phyloP scores from a whole-genome alignment of 768 basidiomycete genomes.

The Hypholoma sublateritium region DNA sequence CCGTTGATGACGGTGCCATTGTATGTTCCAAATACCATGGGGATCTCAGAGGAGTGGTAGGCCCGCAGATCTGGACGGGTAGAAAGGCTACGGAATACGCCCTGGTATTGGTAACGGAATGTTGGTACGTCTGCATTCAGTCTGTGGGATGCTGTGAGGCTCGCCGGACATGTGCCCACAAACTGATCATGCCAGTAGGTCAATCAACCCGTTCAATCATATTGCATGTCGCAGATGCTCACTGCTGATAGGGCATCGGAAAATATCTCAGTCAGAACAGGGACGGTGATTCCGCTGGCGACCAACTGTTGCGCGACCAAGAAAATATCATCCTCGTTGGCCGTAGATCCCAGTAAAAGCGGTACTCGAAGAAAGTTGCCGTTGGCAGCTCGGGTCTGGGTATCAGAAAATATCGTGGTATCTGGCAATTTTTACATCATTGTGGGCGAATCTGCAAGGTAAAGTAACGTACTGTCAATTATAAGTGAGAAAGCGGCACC shows the following conservation, averaged over 20 bases:
- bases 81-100: conserved; percentile 34
- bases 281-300: conserved; percentile 23
- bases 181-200: conserved; percentile 9
- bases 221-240: no score
- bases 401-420: conserved; percentile 31
- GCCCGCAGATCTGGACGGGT: conserved; percentile 31
- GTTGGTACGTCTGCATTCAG: conserved; percentile 23
- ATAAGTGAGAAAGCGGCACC: conserved; percentile 26
- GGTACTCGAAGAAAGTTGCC: conserved; percentile 29
- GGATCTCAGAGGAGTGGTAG: conserved; percentile 38
- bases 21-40: conserved; percentile 37
- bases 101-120: conserved; percentile 29
- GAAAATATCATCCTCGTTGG: conserved; percentile 33
- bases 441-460: not conserved
- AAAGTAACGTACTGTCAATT: conserved; percentile 25
- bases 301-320: conserved; percentile 25
- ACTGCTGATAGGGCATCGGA: conserved; percentile 13
- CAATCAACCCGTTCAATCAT: no score
- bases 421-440: conserved; percentile 10
- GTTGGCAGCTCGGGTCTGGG: conserved; percentile 15
- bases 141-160: conserved; percentile 19
- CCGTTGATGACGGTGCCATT: conserved; percentile 12
- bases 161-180: conserved; percentile 28
- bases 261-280: conserved; percentile 26
- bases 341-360: conserved; percentile 26